Base-by-base conservation (phyloP, 1,284 basidiomycete genomes). In the Mycena citricolor region DNA sequence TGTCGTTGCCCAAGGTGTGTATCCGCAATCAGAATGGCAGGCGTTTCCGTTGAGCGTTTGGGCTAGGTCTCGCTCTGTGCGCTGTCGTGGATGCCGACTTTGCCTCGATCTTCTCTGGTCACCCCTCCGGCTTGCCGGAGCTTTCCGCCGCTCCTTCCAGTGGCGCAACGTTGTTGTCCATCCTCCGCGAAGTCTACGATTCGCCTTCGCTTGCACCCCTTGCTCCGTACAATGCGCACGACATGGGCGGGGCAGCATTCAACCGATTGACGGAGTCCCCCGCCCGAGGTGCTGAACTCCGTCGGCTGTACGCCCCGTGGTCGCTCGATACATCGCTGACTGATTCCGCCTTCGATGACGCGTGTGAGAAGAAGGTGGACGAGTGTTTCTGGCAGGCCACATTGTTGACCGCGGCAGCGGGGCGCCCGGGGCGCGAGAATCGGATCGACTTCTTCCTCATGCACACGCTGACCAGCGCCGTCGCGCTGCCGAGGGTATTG, bases 391-490 rank as follows among this genome's bases (percentile, higher is more conserved):
- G 77, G 65, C 55, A 68, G 10, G 63, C 67, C 5, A 75, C 78
- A 2, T 67, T 85, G 3, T 65, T 85, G 10, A 63, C 79, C 23
- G 74, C 71, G 24, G 77, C 70, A 0, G 76, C 79, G 0, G 71
- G 79, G 8, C 16, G 22, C 1, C 45, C 44, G 10, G 17, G 33
- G 17, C 39, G 37, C 39, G 68, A 69, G 43, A 66, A 61, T 30
- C 69, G 80, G 10, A 63, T 84, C 23, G 83, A 86, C 59, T 86
- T 86, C 66, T 83, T 84, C 74, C 62, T 87, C 52, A 82, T 85
- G 82, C 85, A 87, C 61, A 51, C 79, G 20, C 67, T 86, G 38
- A 86, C 78, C 4, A 76, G 76, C 12, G 73, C 79, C 4, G 57
- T 84, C 16, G 84, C 86, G 66, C 52, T 87, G 11, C 73, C 74